Evolutionary conservation across 2,329 filamentous ascomycete species (phyloP).

Genomic region (Phialophora verrucosa): DNA sequence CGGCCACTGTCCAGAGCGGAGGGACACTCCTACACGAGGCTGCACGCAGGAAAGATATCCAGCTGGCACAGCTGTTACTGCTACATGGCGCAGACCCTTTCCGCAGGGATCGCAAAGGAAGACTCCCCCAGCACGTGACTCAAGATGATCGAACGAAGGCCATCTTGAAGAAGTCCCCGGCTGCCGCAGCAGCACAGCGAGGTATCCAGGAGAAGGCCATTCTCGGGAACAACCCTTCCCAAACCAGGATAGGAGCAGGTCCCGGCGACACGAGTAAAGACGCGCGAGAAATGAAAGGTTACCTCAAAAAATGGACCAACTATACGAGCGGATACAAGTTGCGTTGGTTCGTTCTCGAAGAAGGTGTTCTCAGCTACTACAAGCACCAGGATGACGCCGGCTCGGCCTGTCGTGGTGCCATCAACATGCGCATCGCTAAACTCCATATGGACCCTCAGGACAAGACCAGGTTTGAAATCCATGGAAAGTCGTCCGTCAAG

Average conservation of each 20-base stretch:
- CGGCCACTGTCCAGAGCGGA: constrained; percentile 76
- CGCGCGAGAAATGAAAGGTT: constrained; percentile 95
- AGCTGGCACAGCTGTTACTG: constrained; percentile 85
- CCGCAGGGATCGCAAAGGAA: constrained; percentile 90
- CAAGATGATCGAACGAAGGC: constrained; percentile 88
- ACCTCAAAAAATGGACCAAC: constrained; percentile 99
- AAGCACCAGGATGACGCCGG: constrained; percentile 98
- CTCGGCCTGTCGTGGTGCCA: constrained; percentile 93
- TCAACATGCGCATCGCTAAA: constrained; percentile 97
- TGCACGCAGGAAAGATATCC: constrained; percentile 82
- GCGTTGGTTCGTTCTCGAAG: constrained; percentile 96
- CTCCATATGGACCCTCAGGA: constrained; percentile 96
- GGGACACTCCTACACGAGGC: constrained; percentile 94
- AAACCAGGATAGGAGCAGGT: constrained; percentile 51
- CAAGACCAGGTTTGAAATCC: constrained; percentile 97
- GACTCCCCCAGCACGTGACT: constrained; percentile 92
- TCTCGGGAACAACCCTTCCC: constrained; percentile 70
- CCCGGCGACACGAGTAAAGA: constrained; percentile 73
- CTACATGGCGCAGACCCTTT: constrained; percentile 97
- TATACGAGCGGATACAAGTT: constrained; percentile 97
- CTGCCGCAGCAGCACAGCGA: constrained; percentile 89
- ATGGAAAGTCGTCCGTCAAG: constrained; percentile 97
- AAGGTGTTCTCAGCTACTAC: constrained; percentile 97
- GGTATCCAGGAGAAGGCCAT: constrained; percentile 98
- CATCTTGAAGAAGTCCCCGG: constrained; percentile 92